phyloP scores from a whole-genome alignment of 2,329 filamentous ascomycete genomes.

The Sclerotinia nivalis region DNA sequence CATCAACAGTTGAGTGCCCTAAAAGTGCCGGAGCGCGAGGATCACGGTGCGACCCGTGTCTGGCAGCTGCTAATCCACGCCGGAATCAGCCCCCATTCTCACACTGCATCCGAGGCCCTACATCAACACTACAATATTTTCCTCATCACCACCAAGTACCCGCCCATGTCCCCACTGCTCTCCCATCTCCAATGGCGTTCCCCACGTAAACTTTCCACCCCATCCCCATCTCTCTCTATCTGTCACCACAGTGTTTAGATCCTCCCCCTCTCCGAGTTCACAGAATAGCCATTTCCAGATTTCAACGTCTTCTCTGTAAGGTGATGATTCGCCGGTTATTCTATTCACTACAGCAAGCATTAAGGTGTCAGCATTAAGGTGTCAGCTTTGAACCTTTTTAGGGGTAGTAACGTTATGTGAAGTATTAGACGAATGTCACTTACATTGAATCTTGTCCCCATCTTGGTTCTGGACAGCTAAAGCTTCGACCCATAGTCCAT shows the following conservation, averaged over 20 bases:
- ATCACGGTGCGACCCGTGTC: background rate
- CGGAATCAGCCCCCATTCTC: background rate
- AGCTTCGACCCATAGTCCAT: background rate
- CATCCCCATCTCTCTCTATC: background rate
- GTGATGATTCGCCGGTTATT: background rate
- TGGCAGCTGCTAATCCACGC: slow-evolving; percentile 1
- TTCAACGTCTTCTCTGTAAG: background rate
- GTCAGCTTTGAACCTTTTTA: background rate
- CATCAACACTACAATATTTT: background rate
- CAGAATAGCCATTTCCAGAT: slow-evolving; percentile 12
- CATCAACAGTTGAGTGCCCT: slow-evolving; percentile 12
- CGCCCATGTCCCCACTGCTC: background rate
- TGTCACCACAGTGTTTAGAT: background rate
- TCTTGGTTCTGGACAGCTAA: background rate
- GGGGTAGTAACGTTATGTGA: background rate
- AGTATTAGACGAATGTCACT: background rate
- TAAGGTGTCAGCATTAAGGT: no score
- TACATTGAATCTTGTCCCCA: slow-evolving; percentile 2
- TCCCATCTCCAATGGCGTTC: background rate
- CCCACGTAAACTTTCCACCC: slow-evolving; percentile 5
- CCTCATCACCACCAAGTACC: background rate
- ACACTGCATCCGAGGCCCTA: background rate
- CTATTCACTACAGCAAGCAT: background rate
- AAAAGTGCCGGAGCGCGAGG: slow-evolving; percentile 3
- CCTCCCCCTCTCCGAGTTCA: background rate